A percentile compares a stretch with the other conserved stretches of the same genome.
Evolutionary conservation across 352 stramenopile genomes (phyloP).

Genomic region (Pythium brachiatum): DNA sequence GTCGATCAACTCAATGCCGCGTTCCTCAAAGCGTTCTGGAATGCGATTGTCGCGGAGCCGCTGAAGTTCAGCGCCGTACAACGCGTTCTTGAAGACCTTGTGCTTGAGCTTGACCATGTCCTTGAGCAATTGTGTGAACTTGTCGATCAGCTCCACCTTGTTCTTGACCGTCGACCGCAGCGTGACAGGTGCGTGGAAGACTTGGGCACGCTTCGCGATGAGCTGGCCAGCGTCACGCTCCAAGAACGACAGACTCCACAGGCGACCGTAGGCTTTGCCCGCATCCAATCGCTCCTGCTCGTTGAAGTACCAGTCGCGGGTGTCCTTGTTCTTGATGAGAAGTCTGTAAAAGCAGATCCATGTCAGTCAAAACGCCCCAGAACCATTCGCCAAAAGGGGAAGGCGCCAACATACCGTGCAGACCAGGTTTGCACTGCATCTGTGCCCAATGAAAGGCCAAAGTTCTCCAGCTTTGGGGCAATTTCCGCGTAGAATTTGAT

Average conservation of each 20-base stretch:
- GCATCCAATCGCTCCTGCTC: constrained; percentile 79
- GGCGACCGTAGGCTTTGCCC: constrained; percentile 65
- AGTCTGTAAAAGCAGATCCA: constrained; percentile 28
- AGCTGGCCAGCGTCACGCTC: constrained; percentile 71
- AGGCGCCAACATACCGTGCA: constrained; percentile 31
- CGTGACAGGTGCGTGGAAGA: constrained; percentile 66
- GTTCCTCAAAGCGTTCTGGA: constrained; percentile 76
- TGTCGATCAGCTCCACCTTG: constrained; percentile 82
- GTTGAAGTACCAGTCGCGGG: constrained; percentile 80
- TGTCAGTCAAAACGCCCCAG: background rate
- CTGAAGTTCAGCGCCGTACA: constrained; percentile 53
- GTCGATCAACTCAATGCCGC: constrained; percentile 60
- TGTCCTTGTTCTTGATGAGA: constrained; percentile 89
- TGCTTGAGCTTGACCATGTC: constrained; percentile 86
- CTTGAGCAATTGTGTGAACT: constrained; percentile 85
- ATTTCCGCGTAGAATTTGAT: constrained; percentile 67
- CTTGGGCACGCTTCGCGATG: constrained; percentile 69
- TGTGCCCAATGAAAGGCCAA: constrained; percentile 60
- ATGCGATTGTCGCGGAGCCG: constrained; percentile 54
- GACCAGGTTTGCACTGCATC: constrained; percentile 83
- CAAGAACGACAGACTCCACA: constrained; percentile 82
- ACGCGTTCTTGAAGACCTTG: constrained; percentile 84
- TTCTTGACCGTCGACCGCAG: constrained; percentile 63
- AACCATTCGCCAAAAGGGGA: background rate
- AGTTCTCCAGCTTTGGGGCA: constrained; percentile 53